Evolutionary conservation across 306 rosid species (phyloP), one percentile per base, ranked within the genome.

Genomic region (Fragaria iinumae): DNA sequence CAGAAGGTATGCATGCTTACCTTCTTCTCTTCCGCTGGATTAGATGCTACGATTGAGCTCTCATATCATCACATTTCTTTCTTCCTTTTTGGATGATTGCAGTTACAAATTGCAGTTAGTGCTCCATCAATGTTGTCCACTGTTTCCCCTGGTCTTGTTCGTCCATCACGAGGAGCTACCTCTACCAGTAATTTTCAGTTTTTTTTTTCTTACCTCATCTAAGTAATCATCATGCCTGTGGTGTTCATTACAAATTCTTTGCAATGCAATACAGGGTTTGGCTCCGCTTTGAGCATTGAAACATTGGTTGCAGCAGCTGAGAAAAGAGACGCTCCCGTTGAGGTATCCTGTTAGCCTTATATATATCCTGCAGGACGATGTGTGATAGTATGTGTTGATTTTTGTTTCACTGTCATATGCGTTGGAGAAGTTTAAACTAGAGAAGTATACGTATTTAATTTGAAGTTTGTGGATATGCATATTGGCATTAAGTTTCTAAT

Each of bases 281-380:
- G 99, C 67, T 89, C 99, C 78, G 97, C 98, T 79, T 86, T 96
- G 89, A 96, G 90, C 85, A 96, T 96, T 70, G 99, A 93, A 79
- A 96, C 99, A 10, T 87, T 91, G 74, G 96, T 91, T 72, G 96
- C 97, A 62, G 99, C 99, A 47, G 99, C 99, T 73, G 98, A 92
- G 90, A 96, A 96, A 85, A 87, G 98, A 86, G 98, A 91, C 53
- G 88, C 93, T 85, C 94, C 93, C 12, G 82, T 93, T 71, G 99
- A 96, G 99, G 99, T 96, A 85, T 72, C 59, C 71, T 56, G 43
- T 70, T 49, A 43, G 67, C 68, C 43, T 50, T 74, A 56, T 72
- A 56, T 72, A 59, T 59, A 13, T 79, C 48, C 11, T 53, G 80
- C 49, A n/a, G 39, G 38, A 74, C 17, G 18, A 8, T 60, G 57